These are phyloP conservation scores for Pestalotiopsis sp. DNA, from an alignment of 2,329 filamentous ascomycete genomes.

Conservation along the genomic window DNA sequence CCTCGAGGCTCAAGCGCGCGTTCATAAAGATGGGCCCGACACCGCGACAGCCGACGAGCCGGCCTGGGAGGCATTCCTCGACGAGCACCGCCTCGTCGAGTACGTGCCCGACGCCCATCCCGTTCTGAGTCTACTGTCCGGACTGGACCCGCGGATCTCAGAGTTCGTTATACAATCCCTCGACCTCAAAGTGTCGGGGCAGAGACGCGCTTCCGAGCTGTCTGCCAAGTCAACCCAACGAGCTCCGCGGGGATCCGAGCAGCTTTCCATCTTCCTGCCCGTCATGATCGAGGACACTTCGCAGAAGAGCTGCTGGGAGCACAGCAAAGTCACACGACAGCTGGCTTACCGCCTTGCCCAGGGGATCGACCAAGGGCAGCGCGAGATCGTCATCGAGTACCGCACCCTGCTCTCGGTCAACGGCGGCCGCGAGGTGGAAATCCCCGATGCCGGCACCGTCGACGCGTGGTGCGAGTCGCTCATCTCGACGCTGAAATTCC, in stretches of 20 bases:
- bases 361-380: slow-evolving; percentile 13
- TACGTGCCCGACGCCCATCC: slow-evolving; percentile 29
- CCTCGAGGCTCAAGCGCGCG: slow-evolving; percentile 24
- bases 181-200: slow-evolving; percentile 30
- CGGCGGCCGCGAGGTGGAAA: slow-evolving; percentile 34
- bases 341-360: slow-evolving; percentile 40
- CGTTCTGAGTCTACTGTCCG: slow-evolving; percentile 25
- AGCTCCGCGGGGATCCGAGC: slow-evolving; percentile 26
- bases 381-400: slow-evolving; percentile 38
- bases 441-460: slow-evolving; percentile 25
- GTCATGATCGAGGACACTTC: slow-evolving; percentile 42
- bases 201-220: slow-evolving; percentile 28
- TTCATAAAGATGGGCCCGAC: slow-evolving; percentile 22
- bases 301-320: slow-evolving; percentile 41
- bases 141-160: slow-evolving; percentile 39
- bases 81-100: slow-evolving; percentile 26
- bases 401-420: slow-evolving; percentile 34
- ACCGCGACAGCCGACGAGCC: slow-evolving; percentile 10
- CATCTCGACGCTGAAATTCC: slow-evolving; percentile 23
- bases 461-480: slow-evolving; percentile 27
- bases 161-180: slow-evolving; percentile 40
- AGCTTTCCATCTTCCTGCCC: slow-evolving; percentile 41
- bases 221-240: slow-evolving; percentile 11
- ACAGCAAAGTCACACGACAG: slow-evolving; percentile 37
- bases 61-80: slow-evolving; percentile 25